Evolutionary conservation across 768 basidiomycete species (phyloP), one percentile per base, ranked within the genome.

Genomic region (Crassisporium funariophilum): DNA sequence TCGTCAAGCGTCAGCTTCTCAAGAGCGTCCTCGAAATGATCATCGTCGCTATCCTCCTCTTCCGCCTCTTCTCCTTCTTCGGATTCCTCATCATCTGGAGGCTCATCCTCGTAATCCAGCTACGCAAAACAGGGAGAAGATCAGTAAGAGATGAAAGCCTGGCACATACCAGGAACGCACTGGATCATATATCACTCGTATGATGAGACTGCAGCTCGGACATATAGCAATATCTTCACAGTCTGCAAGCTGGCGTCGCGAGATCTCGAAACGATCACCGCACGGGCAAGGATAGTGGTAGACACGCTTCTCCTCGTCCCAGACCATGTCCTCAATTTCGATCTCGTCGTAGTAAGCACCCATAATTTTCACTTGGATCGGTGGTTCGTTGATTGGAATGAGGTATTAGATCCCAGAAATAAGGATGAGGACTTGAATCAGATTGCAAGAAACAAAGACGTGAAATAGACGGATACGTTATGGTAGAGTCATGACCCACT

Each of bases 271-370:
- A 33, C 95, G 84, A 70, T 99, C 95, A 7, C 95, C 95, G 61
- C 95, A 98, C 1, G 95, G 95, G 62, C 94, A 99, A 0, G 95
- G 95, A 65, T 95, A 97, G 74, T 98, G 95, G 61, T 85, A 98
- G 4, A 98, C 88, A 33, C 77, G 63, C 61, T 86, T 89, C 45
- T 77, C 81, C 17, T 77, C 75, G 64, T 95, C 93, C 91, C 91
- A 97, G 12, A 72, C 79, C 86, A 97, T 95, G 60, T 97, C 95
- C 62, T 98, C 95, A 43, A 98, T 97, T 64, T 98, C 94, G 20
- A 98, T 83, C 68, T 97, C 95, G 74, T 98, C 94, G 75, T 98
- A 95, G 67, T 89, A 92, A 16, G 86, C 85, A 12, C 84, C 87
- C 89, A 91, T 91, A 4, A 16, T 43, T n/a, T 17, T n/a, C n/a